phyloP scores from a whole-genome alignment of 2,329 filamentous ascomycete species.

The Alternaria longipes region DNA sequence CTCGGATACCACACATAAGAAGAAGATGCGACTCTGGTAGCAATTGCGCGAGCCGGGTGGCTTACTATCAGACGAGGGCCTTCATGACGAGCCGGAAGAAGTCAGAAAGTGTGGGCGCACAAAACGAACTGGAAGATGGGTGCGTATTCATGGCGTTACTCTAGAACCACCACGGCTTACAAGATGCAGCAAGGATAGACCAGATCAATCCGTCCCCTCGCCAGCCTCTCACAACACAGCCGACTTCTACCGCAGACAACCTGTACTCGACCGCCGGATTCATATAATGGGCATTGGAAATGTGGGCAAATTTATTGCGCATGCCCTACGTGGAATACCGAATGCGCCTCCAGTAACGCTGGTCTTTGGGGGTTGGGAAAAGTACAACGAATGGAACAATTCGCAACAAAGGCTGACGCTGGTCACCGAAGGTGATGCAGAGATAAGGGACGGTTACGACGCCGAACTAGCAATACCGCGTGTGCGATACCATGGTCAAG shows the following conservation, averaged over 20 bases:
- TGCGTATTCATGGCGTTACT: slow-evolving; percentile 9
- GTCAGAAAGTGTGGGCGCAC: slow-evolving; percentile 25
- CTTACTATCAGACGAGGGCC: slow-evolving; percentile 41
- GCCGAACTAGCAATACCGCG: slow-evolving; percentile 54
- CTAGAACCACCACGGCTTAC: slow-evolving; percentile 18
- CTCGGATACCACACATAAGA: slow-evolving; percentile 54
- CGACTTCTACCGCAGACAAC: slow-evolving; percentile 45
- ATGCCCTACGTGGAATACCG: slow-evolving; percentile 69
- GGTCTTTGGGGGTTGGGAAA: slow-evolving; percentile 69
- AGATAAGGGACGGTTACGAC: slow-evolving; percentile 55
- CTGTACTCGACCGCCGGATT: slow-evolving; percentile 42
- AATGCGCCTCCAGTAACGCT: slow-evolving; percentile 78
- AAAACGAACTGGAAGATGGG: slow-evolving; percentile 24
- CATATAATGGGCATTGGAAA: slow-evolving; percentile 84
- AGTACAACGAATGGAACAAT: slow-evolving; percentile 60
- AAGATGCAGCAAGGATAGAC: slow-evolving; percentile 18
- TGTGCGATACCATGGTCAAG: slow-evolving; percentile 51
- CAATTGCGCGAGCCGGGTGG: slow-evolving; percentile 55
- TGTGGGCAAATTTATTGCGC: slow-evolving; percentile 80
- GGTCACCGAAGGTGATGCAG: slow-evolving; percentile 55
- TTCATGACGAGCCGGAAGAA: slow-evolving; percentile 35
- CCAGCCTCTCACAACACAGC: slow-evolving; percentile 22
- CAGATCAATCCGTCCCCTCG: slow-evolving; percentile 21
- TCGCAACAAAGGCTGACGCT: slow-evolving; percentile 56
- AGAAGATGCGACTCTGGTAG: slow-evolving; percentile 55